Evolutionary conservation across 2,329 filamentous ascomycete species (phyloP), one percentile per base, ranked within the genome.

Genomic region (Aspergillus udagawae): DNA sequence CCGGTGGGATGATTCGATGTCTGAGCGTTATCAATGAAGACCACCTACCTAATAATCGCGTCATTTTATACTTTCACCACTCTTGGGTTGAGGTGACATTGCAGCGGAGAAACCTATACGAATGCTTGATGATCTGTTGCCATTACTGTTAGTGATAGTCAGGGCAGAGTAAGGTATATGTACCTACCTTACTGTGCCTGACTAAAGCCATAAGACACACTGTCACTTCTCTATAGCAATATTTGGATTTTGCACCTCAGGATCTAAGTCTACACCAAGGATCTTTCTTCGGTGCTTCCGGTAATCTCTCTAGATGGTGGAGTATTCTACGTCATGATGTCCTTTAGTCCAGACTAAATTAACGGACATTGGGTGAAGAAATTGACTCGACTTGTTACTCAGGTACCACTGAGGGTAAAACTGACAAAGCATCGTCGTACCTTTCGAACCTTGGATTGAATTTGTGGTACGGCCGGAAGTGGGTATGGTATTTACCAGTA

Each of bases 281-380:
- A 47, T 25, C 52, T 27, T 49, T 54, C 47, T 32, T 45, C 52
- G 27, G 35, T 14, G 25, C 44, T 48, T 49, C 52, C 52, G 52
- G 17, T 27, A 35, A 42, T 49, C 42, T 49, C 29, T 49, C n/a
- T 3, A 45, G 8, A 8, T 7, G 14, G 52, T 54, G 52, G 52
- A 49, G 52, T 41, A 38, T 48, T 23, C 44, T n/a, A 54, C 52
- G 52, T 54, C 52, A 54, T 54, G 8, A 38, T 25, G 10, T 17
- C 9, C 10, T 25, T 14, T n/a, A 25, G 12, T 35, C 20, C 4
- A 21, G 21, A 20, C 42, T 45, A 21, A 45, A 23, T 20, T 12
- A 2, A 45, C 8, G 42, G 21, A 21, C 32, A 7, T 17, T 38
- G 12, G n/a, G 12, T 20, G 20, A 21, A 21, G 20, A 20, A 44